A percentile compares a stretch with the other conserved stretches of the same genome.
phyloP scores from a whole-genome alignment of 768 basidiomycete genomes.

The Macrolepiota fuliginosa region DNA sequence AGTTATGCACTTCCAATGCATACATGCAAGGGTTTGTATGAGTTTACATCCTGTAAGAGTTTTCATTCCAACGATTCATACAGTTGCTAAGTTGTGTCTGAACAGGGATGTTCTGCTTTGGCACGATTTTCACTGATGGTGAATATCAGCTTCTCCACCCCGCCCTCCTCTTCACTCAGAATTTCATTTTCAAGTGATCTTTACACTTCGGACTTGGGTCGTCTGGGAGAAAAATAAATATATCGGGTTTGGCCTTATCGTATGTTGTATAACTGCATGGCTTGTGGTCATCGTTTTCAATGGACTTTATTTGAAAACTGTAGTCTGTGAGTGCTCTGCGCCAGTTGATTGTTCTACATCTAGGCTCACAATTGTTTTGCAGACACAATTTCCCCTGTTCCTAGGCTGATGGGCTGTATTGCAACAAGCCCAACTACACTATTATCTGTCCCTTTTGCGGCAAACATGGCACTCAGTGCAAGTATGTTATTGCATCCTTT shows the following conservation, averaged over 20 bases:
- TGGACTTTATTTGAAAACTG: background rate
- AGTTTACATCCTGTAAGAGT: too few relatives aligned
- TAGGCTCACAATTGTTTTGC: too few relatives aligned
- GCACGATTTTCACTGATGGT: too few relatives aligned
- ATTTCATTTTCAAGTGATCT: background rate
- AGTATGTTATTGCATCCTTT: background rate
- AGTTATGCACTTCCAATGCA: too few relatives aligned
- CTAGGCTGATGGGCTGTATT: background rate
- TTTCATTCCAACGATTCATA: too few relatives aligned
- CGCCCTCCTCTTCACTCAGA: too few relatives aligned
- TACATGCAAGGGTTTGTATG: too few relatives aligned
- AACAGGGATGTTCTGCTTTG: too few relatives aligned
- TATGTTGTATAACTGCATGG: background rate
- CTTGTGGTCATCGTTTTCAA: background rate
- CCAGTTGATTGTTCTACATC: too few relatives aligned
- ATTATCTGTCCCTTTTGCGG: background rate
- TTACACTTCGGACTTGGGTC: slow-evolving; percentile 7
- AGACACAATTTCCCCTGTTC: background rate
- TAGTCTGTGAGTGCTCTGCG: background rate
- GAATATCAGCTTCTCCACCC: background rate
- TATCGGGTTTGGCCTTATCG: background rate
- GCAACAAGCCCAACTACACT: background rate
- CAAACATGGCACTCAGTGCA: slow-evolving; percentile 1
- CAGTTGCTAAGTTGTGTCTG: too few relatives aligned
- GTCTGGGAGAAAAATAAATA: background rate